Conservation (phyloP, 805 yeast species). For the Barnettozyma sucrosica region DNA sequence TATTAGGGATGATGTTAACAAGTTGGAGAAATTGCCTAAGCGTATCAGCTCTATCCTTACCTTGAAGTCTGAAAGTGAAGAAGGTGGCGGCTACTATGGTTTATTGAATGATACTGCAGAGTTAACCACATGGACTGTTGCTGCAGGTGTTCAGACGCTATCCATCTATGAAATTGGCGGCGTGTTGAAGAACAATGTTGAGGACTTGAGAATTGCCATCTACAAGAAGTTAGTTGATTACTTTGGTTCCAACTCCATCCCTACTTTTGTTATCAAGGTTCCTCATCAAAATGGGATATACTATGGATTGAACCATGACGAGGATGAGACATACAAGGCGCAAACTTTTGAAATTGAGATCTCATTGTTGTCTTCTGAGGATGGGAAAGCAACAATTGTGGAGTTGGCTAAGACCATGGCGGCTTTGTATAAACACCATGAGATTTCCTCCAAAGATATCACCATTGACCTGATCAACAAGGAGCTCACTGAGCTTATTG, state of each 20-base stretch:
- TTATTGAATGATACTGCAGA: slow-evolving; percentile 73
- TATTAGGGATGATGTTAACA: slow-evolving; percentile 75
- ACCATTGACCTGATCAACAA: slow-evolving; percentile 71
- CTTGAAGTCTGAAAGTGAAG: slow-evolving; percentile 69
- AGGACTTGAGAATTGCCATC: slow-evolving; percentile 52
- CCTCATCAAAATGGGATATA: slow-evolving; percentile 59
- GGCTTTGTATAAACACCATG: slow-evolving; percentile 57
- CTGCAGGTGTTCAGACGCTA: slow-evolving; percentile 73
- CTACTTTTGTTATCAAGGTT: slow-evolving; percentile 53
- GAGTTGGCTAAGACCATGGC: slow-evolving; percentile 84
- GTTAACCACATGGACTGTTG: slow-evolving; percentile 78
- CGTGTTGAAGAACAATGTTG: slow-evolving; percentile 46
- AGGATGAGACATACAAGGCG: slow-evolving; percentile 29
- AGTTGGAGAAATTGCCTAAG: slow-evolving; percentile 70
- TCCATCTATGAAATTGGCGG: slow-evolving; percentile 81
- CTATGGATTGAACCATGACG: slow-evolving; percentile 33
- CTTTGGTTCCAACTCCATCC: slow-evolving; percentile 66
- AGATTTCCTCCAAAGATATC: slow-evolving; percentile 59
- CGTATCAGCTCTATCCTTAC: slow-evolving; percentile 72
- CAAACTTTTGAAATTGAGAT: slow-evolving; percentile 51
- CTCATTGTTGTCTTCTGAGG: slow-evolving; percentile 62
- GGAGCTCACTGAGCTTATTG: slow-evolving; percentile 68
- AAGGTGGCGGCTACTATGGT: slow-evolving; percentile 86
- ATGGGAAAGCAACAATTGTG: slow-evolving; percentile 87
- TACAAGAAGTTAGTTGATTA: slow-evolving; percentile 56